phyloP scores from a whole-genome alignment of 2,329 filamentous ascomycete species.

The Aspergillus sp. region DNA sequence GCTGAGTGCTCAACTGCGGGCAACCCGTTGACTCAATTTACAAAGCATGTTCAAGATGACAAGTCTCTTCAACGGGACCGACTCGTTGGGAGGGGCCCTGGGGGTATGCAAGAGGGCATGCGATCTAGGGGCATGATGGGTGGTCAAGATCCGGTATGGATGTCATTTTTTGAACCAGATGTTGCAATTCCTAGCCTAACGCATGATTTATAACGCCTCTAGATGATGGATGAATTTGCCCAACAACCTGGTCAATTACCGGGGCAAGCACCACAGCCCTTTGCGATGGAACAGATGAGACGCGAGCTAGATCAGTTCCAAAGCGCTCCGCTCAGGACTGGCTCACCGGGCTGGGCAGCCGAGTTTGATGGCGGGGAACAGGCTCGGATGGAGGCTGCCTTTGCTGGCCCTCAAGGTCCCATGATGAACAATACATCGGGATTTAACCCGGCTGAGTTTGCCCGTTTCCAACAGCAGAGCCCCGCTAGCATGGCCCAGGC shows the following conservation, averaged over 20 bases:
- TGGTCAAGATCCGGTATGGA: conserved; percentile 65
- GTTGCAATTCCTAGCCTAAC: conserved; percentile 1
- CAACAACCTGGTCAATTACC: conserved; percentile 66
- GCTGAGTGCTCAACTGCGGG: conserved; percentile 94
- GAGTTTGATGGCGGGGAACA: conserved; percentile 62
- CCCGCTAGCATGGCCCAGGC: conserved; percentile 54
- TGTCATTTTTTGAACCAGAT: too few species aligned
- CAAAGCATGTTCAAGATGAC: conserved; percentile 95
- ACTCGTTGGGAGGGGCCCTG: conserved; percentile 69
- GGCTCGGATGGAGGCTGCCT: conserved; percentile 66
- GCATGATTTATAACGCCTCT: conserved; percentile 21
- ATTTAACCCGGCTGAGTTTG: conserved; percentile 82
- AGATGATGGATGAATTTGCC: conserved; percentile 94
- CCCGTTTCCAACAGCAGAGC: conserved; percentile 74
- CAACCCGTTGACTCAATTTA: conserved; percentile 95
- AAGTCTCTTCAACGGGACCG: conserved; percentile 90
- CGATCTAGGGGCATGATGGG: conserved; percentile 65
- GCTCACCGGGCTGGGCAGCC: conserved; percentile 57
- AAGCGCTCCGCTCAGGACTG: conserved; percentile 45
- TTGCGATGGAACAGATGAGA: conserved; percentile 64
- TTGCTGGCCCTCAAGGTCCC: conserved; percentile 48
- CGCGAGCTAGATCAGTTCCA: conserved; percentile 56
- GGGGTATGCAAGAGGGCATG: conserved; percentile 69
- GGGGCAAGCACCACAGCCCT: conserved; percentile 51
- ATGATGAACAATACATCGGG: conserved; percentile 47